phyloP scores from a whole-genome alignment of 2,329 filamentous ascomycete genomes.

The Colletotrichum coccodes region DNA sequence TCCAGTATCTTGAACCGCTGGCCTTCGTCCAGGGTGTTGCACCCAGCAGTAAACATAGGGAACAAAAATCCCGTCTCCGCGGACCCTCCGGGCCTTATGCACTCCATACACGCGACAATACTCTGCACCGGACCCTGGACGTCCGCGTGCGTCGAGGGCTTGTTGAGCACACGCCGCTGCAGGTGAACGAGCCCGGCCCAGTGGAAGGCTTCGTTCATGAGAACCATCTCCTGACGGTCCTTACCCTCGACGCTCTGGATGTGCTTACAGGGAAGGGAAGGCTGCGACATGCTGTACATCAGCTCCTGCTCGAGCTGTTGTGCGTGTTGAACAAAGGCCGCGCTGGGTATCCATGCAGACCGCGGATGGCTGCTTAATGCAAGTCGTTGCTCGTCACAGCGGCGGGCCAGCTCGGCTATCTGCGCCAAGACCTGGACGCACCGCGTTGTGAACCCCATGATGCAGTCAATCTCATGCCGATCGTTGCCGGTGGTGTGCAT shows the following conservation, averaged over 20 bases:
- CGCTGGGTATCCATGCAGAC: slow-evolving; percentile 67
- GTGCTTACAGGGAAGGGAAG: slow-evolving; percentile 53
- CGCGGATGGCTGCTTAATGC: slow-evolving; percentile 49
- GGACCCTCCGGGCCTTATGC: slow-evolving; percentile 72
- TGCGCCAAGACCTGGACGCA: slow-evolving; percentile 77
- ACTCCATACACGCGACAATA: slow-evolving; percentile 70
- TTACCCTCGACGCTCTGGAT: slow-evolving; percentile 60
- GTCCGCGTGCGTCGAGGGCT: slow-evolving; percentile 62
- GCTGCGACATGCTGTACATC: slow-evolving; percentile 60
- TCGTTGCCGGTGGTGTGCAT: slow-evolving; percentile 62
- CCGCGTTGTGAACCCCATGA: slow-evolving; percentile 80
- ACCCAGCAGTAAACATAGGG: slow-evolving; percentile 85
- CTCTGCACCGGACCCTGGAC: slow-evolving; percentile 72
- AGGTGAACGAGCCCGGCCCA: slow-evolving; percentile 83
- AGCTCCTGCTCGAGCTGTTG: slow-evolving; percentile 70
- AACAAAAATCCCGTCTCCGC: slow-evolving; percentile 82
- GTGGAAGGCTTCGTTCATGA: slow-evolving; percentile 83
- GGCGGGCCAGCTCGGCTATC: slow-evolving; percentile 76
- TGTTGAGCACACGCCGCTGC: slow-evolving; percentile 76
- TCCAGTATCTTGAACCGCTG: slow-evolving; percentile 71
- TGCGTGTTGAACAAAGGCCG: slow-evolving; percentile 65
- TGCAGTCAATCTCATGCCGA: slow-evolving; percentile 80
- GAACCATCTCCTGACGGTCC: slow-evolving; percentile 71
- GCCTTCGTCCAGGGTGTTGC: slow-evolving; percentile 69
- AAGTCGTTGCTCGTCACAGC: slow-evolving; percentile 74